Evolutionary conservation across 1,139 yeast genomes (phyloP).

Genomic region (Schwanniomyces etchellsii): DNA sequence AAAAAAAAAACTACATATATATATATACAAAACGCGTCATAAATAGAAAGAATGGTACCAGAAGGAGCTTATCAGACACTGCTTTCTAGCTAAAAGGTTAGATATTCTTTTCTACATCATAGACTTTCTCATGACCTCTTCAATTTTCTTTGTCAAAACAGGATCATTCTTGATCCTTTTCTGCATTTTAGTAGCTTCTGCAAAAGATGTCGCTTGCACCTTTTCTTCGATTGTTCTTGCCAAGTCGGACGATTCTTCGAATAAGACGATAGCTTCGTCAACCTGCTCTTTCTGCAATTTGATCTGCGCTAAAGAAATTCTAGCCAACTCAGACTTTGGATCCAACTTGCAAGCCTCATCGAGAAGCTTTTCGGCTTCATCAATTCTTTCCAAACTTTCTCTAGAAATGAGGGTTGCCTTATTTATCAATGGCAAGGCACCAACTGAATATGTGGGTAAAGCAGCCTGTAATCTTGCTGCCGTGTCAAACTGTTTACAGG

Average conservation of each 20-base stretch:
- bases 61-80: too few species aligned
- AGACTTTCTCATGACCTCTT: constrained; percentile 38
- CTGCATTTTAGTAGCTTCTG: constrained; percentile 88
- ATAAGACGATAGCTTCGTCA: constrained; percentile 74
- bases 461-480: constrained; percentile 81
- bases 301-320: constrained; percentile 85
- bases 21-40: constrained; percentile 6
- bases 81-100: too few species aligned
- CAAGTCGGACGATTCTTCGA: constrained; percentile 75
- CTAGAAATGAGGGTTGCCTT: constrained; percentile 74
- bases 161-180: constrained; percentile 66
- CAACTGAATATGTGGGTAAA: constrained; percentile 56
- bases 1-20: too few species aligned
- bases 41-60: constrained; percentile 2
- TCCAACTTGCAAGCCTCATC: constrained; percentile 77
- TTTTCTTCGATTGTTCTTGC: constrained; percentile 86
- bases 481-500: constrained; percentile 79
- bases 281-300: constrained; percentile 78
- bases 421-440: constrained; percentile 87
- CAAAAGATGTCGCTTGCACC: constrained; percentile 85
- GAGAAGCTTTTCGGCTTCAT: constrained; percentile 63
- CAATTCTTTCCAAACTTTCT: constrained; percentile 48
- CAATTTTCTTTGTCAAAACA: constrained; percentile 41
- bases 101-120: constrained; percentile 5
- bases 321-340: constrained; percentile 84